phyloP scores from a whole-genome alignment of 257 asterid species.

The Solanum corneliomulleri region DNA sequence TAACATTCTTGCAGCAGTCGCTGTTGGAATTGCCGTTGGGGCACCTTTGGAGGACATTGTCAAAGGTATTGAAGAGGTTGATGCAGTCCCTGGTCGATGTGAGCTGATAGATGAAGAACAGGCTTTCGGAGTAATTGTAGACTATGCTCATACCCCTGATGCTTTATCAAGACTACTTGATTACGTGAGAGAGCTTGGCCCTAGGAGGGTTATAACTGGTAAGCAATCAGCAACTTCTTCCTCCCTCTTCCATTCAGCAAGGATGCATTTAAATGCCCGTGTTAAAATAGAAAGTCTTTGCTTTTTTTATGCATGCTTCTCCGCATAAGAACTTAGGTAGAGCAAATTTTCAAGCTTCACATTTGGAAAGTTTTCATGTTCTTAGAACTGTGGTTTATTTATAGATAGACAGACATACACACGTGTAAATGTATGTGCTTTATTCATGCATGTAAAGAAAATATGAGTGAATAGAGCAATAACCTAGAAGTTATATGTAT shows the following conservation, averaged over 20 bases:
- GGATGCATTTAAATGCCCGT: not conserved
- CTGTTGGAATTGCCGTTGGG: constrained; percentile 90
- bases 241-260: not conserved
- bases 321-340: not conserved
- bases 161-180: constrained; percentile 82
- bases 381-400: not conserved
- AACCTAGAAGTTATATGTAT: not conserved
- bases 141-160: constrained; percentile 77
- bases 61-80: constrained; percentile 95
- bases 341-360: not conserved
- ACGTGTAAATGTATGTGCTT: not conserved
- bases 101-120: constrained; percentile 97
- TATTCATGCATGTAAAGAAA: not conserved
- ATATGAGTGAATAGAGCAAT: not conserved
- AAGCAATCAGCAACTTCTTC: not conserved
- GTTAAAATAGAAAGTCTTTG: not conserved
- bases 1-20: constrained; percentile 81
- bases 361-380: not conserved
- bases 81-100: constrained; percentile 91
- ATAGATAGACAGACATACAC: not conserved
- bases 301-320: not conserved
- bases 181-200: constrained; percentile 65
- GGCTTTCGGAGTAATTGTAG: constrained; percentile 90
- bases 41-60: constrained; percentile 96
- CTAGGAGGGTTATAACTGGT: constrained; percentile 87